A percentile compares a stretch with the other conserved stretches of the same genome.
Evolutionary conservation across 2,329 filamentous ascomycete species (phyloP).

Genomic region (Seiridium unicorne): DNA sequence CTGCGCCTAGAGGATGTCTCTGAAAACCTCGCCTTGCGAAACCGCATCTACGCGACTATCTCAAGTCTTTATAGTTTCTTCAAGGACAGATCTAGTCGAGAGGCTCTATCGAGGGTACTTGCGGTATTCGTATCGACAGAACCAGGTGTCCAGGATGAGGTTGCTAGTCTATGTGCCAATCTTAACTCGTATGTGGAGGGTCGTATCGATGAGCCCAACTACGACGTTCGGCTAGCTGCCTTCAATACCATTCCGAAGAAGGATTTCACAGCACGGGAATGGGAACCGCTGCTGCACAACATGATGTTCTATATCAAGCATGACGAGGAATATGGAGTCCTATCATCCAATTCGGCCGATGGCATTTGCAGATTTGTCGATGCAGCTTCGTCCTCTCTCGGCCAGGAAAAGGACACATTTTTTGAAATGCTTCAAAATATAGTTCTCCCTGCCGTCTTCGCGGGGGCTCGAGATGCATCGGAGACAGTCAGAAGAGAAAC

Average conservation of each 20-base stretch:
- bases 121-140: slow-evolving; percentile 67
- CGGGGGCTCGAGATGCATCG: slow-evolving; percentile 73
- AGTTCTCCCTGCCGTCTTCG: slow-evolving; percentile 73
- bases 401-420: slow-evolving; percentile 45
- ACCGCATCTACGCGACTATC: slow-evolving; percentile 69
- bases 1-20: slow-evolving; percentile 62
- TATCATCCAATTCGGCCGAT: slow-evolving; percentile 77
- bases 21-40: slow-evolving; percentile 56
- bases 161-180: slow-evolving; percentile 70
- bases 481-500: slow-evolving; percentile 85
- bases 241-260: slow-evolving; percentile 69
- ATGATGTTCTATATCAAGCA: slow-evolving; percentile 83
- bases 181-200: slow-evolving; percentile 76
- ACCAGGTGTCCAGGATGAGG: slow-evolving; percentile 49
- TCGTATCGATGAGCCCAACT: slow-evolving; percentile 83
- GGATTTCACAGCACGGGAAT: slow-evolving; percentile 68
- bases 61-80: slow-evolving; percentile 88
- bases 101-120: slow-evolving; percentile 72
- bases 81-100: slow-evolving; percentile 74
- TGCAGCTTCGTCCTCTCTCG: slow-evolving; percentile 46
- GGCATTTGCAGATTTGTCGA: slow-evolving; percentile 77
- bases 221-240: slow-evolving; percentile 74
- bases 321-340: slow-evolving; percentile 83
- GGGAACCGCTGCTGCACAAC: slow-evolving; percentile 86
- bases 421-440: slow-evolving; percentile 59